Percentiles rank a stretch among this genome's conserved stretches.
Evolutionary conservation across 225 moss, liverwort and hornwort genomes (phyloP).

Genomic region (Sphagnum tenellum): DNA sequence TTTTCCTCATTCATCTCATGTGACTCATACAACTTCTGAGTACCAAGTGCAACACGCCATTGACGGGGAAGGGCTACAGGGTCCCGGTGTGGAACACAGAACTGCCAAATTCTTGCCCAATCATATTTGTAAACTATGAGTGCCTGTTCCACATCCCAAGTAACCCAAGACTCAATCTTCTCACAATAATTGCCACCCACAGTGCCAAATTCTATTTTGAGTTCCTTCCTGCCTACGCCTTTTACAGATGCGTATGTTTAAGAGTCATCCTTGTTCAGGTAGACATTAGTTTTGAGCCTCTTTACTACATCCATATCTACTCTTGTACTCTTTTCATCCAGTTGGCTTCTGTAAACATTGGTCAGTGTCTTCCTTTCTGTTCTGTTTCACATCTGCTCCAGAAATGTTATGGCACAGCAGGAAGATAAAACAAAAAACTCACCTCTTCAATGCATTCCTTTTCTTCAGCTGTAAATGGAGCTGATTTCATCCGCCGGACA

Average conservation of each 20-base stretch:
- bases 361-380: too few relatives aligned
- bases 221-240: too few relatives aligned
- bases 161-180: background rate
- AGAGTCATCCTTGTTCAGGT: too few relatives aligned
- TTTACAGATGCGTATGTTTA: too few relatives aligned
- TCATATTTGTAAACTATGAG: constrained; percentile 35
- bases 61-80: constrained; percentile 34
- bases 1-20: constrained; percentile 11
- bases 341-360: too few relatives aligned
- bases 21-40: constrained; percentile 41
- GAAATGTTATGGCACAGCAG: too few relatives aligned
- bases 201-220: too few relatives aligned
- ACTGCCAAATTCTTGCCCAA: constrained; percentile 46
- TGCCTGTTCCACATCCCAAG: constrained; percentile 16
- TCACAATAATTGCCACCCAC: background rate
- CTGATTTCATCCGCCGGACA: constrained; percentile 47
- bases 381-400: too few relatives aligned
- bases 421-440: background rate
- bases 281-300: too few relatives aligned
- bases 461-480: constrained; percentile 31
- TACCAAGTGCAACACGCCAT: constrained; percentile 42
- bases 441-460: constrained; percentile 41
- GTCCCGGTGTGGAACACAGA: constrained; percentile 41
- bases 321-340: too few relatives aligned
- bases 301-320: too few relatives aligned